A percentile compares a stretch with the other conserved stretches of the same genome.
Evolutionary conservation across 306 rosid species (phyloP).

Genomic region (Rosa chinensis): DNA sequence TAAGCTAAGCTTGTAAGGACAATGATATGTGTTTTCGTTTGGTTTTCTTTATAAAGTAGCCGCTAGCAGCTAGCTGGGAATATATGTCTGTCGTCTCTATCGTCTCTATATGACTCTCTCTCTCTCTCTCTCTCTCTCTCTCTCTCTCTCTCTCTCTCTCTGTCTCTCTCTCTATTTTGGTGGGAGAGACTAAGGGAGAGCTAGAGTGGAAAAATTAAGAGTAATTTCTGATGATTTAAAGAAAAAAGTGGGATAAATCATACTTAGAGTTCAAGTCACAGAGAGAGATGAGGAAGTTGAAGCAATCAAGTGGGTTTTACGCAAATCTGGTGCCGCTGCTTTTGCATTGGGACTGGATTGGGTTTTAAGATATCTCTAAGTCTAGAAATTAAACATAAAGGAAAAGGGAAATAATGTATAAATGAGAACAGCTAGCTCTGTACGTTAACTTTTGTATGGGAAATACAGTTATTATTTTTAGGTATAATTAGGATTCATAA

Average conservation of each 20-base stretch:
- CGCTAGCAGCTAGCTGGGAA: conserved; percentile 27
- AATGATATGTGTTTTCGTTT: conserved; percentile 26
- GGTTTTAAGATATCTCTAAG: conserved; percentile 71
- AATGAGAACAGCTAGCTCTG: conserved; percentile 23
- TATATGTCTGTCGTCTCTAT: conserved; percentile 30
- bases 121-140: neutral
- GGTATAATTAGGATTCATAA: conserved; percentile 8
- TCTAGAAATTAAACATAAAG: conserved; percentile 20
- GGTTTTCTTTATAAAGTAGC: conserved; percentile 3
- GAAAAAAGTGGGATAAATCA: conserved; percentile 45
- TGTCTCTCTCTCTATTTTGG: conserved; percentile 9
- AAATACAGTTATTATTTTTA: conserved; percentile 22
- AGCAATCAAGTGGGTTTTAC: conserved; percentile 95
- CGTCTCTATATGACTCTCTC: conserved; percentile 2
- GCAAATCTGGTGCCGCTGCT: conserved; percentile 74
- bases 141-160: neutral
- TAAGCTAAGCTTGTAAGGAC: conserved; percentile 20
- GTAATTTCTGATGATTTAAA: conserved; percentile 55
- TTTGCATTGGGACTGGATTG: conserved; percentile 76
- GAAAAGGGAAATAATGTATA: neutral
- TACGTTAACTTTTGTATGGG: neutral
- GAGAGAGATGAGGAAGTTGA: conserved; percentile 55
- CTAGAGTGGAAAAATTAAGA: conserved; percentile 35
- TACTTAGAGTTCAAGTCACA: conserved; percentile 85
- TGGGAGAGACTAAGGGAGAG: conserved; percentile 14